Percentiles rank a stretch among this genome's conserved stretches.
Evolutionary conservation across 208 protist species (phyloP).

Genomic region (Strigomonas culicis): DNA sequence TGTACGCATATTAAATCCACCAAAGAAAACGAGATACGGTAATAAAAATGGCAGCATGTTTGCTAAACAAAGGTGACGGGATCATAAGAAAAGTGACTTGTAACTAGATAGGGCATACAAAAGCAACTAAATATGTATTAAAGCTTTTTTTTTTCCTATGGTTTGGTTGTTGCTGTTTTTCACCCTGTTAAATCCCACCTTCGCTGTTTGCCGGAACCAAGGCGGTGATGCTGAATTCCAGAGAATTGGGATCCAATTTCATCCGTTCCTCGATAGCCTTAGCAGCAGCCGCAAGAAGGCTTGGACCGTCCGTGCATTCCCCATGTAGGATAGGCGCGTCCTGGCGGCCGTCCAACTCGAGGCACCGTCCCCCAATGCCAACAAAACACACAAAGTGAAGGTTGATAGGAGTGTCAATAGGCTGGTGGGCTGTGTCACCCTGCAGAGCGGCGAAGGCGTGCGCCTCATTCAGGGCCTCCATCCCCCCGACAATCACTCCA

Average conservation of each 20-base stretch:
- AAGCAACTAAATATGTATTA: too few relatives aligned
- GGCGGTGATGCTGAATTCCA: constrained; percentile 80
- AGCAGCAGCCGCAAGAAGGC: constrained; percentile 67
- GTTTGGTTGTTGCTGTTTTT: not conserved
- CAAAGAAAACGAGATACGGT: too few relatives aligned
- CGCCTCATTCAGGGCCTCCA: constrained; percentile 26
- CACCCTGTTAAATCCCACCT: not conserved
- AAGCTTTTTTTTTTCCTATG: not conserved
- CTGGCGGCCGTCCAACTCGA: constrained; percentile 95
- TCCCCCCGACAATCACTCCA: constrained; percentile 19
- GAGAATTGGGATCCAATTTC: constrained; percentile 42
- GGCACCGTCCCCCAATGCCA: constrained; percentile 66
- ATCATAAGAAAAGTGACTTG: too few relatives aligned
- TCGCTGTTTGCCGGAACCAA: constrained; percentile 20
- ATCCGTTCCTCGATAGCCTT: constrained; percentile 77
- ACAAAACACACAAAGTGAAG: constrained; percentile 96
- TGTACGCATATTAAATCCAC: too few relatives aligned
- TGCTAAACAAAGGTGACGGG: too few relatives aligned
- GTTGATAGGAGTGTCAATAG: constrained; percentile 67
- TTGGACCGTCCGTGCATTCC: constrained; percentile 36
- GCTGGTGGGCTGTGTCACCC: constrained; percentile 62
- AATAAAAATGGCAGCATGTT: too few relatives aligned
- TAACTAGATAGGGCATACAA: too few relatives aligned
- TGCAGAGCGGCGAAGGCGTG: constrained; percentile 61
- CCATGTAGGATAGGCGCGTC: constrained; percentile 79